These are phyloP conservation scores for Neofusicoccum laricinum DNA, from an alignment of 2,329 filamentous ascomycete genomes.

Conservation along the genomic window DNA sequence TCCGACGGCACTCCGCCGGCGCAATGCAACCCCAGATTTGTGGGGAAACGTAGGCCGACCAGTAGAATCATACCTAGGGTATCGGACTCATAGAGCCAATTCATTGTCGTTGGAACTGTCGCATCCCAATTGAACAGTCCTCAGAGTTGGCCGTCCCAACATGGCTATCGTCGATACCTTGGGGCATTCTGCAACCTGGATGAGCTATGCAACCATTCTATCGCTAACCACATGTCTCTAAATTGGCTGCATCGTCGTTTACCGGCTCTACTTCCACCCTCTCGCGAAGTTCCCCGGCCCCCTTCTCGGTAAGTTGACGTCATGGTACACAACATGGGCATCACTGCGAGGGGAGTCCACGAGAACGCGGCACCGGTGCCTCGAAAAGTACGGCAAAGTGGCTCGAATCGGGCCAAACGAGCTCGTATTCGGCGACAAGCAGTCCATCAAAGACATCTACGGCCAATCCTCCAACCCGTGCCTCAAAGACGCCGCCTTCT, in stretches of 20 bases:
- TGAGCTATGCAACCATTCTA: not conserved
- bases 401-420: constrained; percentile 43
- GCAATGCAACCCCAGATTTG: not conserved
- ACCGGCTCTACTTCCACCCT: constrained; percentile 8
- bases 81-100: not conserved
- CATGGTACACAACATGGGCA: constrained; percentile 11
- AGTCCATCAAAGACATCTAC: constrained; percentile 36
- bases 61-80: not conserved
- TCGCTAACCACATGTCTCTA: not conserved
- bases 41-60: not conserved
- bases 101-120: not conserved
- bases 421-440: constrained; percentile 40
- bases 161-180: not conserved
- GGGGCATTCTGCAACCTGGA: not conserved
- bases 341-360: not conserved
- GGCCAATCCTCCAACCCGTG: not conserved
- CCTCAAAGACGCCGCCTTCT: not conserved
- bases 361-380: not conserved
- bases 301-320: constrained; percentile 18
- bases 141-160: not conserved
- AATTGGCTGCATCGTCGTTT: not conserved
- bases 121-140: not conserved
- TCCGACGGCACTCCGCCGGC: not conserved
- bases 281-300: constrained; percentile 11
- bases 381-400: constrained; percentile 32